Conservation (phyloP, 1,284 basidiomycete species). For the Tausonia pullulans region DNA sequence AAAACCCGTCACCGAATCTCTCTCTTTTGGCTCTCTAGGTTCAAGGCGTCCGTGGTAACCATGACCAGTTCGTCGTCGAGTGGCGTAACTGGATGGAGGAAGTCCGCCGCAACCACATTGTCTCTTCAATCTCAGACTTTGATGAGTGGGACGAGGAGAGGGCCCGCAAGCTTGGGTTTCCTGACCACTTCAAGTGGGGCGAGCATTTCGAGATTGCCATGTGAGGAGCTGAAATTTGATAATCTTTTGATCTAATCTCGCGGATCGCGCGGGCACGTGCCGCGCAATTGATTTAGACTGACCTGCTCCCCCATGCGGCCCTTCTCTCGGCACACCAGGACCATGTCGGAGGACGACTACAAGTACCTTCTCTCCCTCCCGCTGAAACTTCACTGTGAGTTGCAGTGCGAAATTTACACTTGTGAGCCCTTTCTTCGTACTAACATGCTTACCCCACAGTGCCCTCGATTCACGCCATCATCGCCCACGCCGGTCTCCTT, state of each 20-base stretch:
- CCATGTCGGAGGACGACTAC: constrained; percentile 49
- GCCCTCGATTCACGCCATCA: constrained; percentile 60
- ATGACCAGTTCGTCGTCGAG: constrained; percentile 72
- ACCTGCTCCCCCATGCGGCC: too few relatives aligned
- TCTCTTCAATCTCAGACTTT: not conserved
- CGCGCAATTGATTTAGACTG: too few relatives aligned
- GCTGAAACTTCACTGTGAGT: constrained; percentile 47
- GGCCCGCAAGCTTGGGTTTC: constrained; percentile 5
- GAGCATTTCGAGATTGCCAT: constrained; percentile 65
- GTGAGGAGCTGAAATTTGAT: constrained; percentile 23
- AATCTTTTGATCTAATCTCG: not conserved
- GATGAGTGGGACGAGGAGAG: constrained; percentile 8
- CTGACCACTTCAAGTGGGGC: constrained; percentile 48
- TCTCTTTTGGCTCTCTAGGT: not conserved
- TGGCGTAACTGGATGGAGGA: constrained; percentile 67
- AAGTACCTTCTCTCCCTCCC: constrained; percentile 59
- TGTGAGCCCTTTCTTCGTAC: not conserved
- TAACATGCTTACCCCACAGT: not conserved
- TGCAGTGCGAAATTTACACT: not conserved
- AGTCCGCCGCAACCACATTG: not conserved
- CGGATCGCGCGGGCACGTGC: not conserved
- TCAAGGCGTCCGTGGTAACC: constrained; percentile 71
- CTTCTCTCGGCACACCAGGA: constrained; percentile 24
- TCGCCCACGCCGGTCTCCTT: constrained; percentile 74
- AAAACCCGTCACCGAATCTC: too few relatives aligned